These are phyloP conservation scores for Brassica hybrid DNA, from an alignment of 441 rosid species.

Conservation along the genomic window DNA sequence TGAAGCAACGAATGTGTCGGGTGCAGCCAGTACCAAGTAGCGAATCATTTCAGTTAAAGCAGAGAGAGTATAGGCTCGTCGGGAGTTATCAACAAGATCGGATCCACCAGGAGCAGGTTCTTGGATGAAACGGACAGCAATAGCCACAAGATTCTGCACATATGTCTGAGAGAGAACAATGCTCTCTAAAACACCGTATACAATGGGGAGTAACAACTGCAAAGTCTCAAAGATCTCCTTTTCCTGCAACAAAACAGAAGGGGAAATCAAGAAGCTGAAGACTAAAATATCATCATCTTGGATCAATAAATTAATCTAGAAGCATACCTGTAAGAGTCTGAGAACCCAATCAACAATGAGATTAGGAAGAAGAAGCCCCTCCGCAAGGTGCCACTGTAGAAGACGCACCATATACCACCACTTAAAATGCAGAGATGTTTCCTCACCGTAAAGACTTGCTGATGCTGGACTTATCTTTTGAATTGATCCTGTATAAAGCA, in stretches of 20 bases:
- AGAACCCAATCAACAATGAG: constrained; percentile 97
- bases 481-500: constrained; percentile 68
- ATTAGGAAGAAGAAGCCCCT: constrained; percentile 93
- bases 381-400: constrained; percentile 93
- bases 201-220: constrained; percentile 91
- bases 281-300: constrained; percentile 25
- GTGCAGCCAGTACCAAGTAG: constrained; percentile 90
- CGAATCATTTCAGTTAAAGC: constrained; percentile 94
- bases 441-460: constrained; percentile 68
- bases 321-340: constrained; percentile 79
- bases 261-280: constrained; percentile 40
- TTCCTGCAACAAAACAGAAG: constrained; percentile 66
- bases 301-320: constrained; percentile 16
- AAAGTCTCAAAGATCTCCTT: constrained; percentile 80
- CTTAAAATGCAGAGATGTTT: constrained; percentile 84
- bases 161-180: constrained; percentile 87
- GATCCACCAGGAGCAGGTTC: constrained; percentile 97
- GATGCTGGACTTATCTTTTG: constrained; percentile 64
- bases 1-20: constrained; percentile 94
- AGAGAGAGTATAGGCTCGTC: constrained; percentile 90
- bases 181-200: constrained; percentile 90
- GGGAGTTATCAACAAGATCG: constrained; percentile 94
- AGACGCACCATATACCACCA: constrained; percentile 98
- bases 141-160: constrained; percentile 75
- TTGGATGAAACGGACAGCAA: constrained; percentile 81